phyloP scores from a whole-genome alignment of 2,329 filamentous ascomycete species.

The Beauveria pseudobassiana region DNA sequence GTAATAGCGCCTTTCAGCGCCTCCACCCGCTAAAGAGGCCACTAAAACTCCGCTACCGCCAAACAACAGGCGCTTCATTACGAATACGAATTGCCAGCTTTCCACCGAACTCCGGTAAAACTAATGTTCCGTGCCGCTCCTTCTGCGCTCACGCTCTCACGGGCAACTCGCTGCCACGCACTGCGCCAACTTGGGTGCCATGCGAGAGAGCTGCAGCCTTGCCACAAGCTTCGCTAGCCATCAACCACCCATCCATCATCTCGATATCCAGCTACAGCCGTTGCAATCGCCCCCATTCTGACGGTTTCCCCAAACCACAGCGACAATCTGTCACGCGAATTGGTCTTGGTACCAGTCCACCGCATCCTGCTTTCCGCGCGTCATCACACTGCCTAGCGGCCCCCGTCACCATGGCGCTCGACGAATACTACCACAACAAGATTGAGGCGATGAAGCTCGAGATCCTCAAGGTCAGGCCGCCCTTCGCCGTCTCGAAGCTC shows the following conservation, averaged over 20 bases:
- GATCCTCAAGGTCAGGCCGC: slow-evolving; percentile 97
- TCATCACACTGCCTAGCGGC: slow-evolving; percentile 8
- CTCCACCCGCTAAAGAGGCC: not conserved
- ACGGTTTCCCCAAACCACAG: not conserved
- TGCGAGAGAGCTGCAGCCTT: slow-evolving; percentile 21
- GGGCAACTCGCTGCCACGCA: slow-evolving; percentile 11
- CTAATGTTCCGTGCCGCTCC: slow-evolving; percentile 7
- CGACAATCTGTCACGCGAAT: slow-evolving; percentile 2
- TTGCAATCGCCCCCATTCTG: not conserved
- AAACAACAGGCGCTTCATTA: not conserved
- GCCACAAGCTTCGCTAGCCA: slow-evolving; percentile 15
- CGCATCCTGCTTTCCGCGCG: not conserved
- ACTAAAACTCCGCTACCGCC: not conserved
- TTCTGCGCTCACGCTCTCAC: not conserved
- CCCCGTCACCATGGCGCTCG: slow-evolving; percentile 77
- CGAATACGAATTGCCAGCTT: not conserved
- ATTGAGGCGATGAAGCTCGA: slow-evolving; percentile 99
- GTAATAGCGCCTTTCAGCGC: not conserved
- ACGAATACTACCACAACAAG: slow-evolving; percentile 99
- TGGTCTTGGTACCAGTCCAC: not conserved
- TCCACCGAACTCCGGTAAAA: slow-evolving; percentile 16
- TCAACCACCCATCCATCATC: slow-evolving; percentile 9
- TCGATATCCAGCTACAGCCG: slow-evolving; percentile 9
- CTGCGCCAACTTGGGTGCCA: slow-evolving; percentile 4
- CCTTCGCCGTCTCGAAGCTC: slow-evolving; percentile 87